These are phyloP conservation scores for Hypsizygus ulmarius DNA, from an alignment of 1,284 basidiomycete species.

Conservation along the genomic window DNA sequence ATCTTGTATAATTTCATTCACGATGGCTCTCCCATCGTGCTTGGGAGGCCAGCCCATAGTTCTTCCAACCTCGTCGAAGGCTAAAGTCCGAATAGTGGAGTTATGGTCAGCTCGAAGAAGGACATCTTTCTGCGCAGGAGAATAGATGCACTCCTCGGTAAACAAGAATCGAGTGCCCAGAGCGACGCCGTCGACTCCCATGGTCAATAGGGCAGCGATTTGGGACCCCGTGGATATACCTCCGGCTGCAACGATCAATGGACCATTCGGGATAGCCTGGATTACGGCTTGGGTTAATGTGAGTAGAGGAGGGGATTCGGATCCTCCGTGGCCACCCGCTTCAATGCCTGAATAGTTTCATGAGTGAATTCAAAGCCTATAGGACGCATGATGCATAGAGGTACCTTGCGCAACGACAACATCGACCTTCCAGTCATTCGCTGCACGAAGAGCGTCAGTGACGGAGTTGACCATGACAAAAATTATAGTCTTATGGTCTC, in stretches of 20 bases:
- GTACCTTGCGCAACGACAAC: slow-evolving; percentile 38
- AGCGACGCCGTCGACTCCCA: slow-evolving; percentile 54
- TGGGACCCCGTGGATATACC: slow-evolving; percentile 46
- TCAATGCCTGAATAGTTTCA: slow-evolving; percentile 45
- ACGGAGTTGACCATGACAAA: slow-evolving; percentile 36
- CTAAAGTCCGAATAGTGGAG: slow-evolving; percentile 46
- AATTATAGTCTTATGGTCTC: slow-evolving; percentile 31
- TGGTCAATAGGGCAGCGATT: slow-evolving; percentile 48
- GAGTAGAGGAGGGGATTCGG: slow-evolving; percentile 47
- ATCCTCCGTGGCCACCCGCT: slow-evolving; percentile 61
- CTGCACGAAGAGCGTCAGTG: slow-evolving; percentile 29
- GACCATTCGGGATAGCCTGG: slow-evolving; percentile 34
- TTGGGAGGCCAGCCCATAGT: slow-evolving; percentile 50
- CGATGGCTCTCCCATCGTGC: slow-evolving; percentile 45
- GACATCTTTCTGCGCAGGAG: slow-evolving; percentile 41
- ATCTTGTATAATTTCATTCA: slow-evolving; percentile 31
- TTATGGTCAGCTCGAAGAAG: slow-evolving; percentile 42
- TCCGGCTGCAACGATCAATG: slow-evolving; percentile 51
- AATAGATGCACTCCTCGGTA: slow-evolving; percentile 51
- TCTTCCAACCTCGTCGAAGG: slow-evolving; percentile 48
- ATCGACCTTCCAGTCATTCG: slow-evolving; percentile 35
- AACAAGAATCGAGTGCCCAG: slow-evolving; percentile 59
- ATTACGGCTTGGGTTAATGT: slow-evolving; percentile 48
- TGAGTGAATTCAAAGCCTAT: background rate
- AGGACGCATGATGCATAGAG: background rate